Conservation (phyloP, 768 basidiomycete genomes). For the Russula abietina region DNA sequence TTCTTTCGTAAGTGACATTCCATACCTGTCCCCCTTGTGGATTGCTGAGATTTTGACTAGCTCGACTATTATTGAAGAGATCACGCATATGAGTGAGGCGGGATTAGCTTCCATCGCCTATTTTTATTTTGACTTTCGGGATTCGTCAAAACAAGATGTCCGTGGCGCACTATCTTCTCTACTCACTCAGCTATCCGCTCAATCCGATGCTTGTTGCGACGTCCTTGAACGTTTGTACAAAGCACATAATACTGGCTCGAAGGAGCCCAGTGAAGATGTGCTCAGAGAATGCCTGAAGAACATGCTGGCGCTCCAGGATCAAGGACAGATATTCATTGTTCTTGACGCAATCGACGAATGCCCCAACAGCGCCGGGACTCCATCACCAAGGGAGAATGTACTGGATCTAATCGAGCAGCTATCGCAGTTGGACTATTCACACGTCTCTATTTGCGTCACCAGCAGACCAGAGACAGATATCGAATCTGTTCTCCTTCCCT, state of each 20-base stretch:
- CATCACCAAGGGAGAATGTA: neutral
- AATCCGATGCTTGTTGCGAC: neutral
- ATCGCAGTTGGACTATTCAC: neutral
- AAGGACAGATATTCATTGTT: neutral
- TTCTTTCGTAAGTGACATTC: neutral
- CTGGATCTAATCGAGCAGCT: neutral
- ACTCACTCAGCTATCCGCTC: neutral
- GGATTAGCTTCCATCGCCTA: neutral
- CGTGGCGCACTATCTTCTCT: neutral
- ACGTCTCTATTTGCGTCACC: neutral
- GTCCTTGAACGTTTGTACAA: neutral
- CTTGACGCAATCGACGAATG: neutral
- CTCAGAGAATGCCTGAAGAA: neutral
- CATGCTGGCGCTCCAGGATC: neutral
- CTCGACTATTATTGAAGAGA: neutral
- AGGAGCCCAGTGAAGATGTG: neutral
- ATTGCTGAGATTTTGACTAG: neutral
- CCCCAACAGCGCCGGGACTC: no score
- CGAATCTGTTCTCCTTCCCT: neutral
- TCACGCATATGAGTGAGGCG: neutral
- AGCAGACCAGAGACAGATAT: neutral
- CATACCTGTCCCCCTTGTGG: neutral
- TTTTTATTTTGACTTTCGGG: neutral
- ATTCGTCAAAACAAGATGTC: neutral
- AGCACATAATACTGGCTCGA: neutral